Base-by-base conservation (phyloP, 495 filamentous ascomycete species). In the Apiosordaria backusii region DNA sequence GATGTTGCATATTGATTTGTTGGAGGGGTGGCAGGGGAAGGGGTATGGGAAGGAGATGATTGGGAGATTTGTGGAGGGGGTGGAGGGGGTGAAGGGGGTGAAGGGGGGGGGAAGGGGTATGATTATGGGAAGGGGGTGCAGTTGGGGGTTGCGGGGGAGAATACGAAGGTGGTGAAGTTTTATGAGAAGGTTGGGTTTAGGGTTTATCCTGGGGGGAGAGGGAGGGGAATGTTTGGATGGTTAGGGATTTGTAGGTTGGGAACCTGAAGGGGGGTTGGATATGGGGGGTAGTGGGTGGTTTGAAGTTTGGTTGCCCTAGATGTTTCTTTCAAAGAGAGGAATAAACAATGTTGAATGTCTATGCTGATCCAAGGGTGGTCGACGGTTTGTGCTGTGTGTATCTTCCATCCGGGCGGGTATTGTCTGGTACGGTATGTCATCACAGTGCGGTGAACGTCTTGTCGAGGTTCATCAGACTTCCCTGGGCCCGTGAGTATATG, bases 1-100 rank as follows among this genome's bases (percentile, higher is more conserved):
- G 1, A 79, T 79, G 67, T 65, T 81, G 78, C 79, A 81, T 67
- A 79, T 81, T 63, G 74, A 81, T 59, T 40, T 81, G 64, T 52
- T 81, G 60, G 71, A 73, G 13, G 61, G 25, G 50, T 78, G 54
- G 35, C 76, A 76, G 72, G 74, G 74, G 1, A 24, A 66, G 27
- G 79, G 79, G 24, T 81, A 74, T 73, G 79, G 79, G 10, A 65
- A 69, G 52, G 67, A 69, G 68, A 64, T 81, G 68, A 74, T 81
- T 65, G 68, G 76, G 29, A 52, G 52, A 61, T 80, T 80, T 67
- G 69, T 79, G 0, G 68, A 70, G 58, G 67, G 58, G 16, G 73
- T 84, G 58, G 74, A 67, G 61, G 62, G 62, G 59, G 71, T 71
- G 59, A 73, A 72, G 50, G 27, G 52, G 26, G n/a, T 23, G 29